Base-by-base conservation (phyloP, 768 basidiomycete genomes). In the Tylopilus subfusipes region DNA sequence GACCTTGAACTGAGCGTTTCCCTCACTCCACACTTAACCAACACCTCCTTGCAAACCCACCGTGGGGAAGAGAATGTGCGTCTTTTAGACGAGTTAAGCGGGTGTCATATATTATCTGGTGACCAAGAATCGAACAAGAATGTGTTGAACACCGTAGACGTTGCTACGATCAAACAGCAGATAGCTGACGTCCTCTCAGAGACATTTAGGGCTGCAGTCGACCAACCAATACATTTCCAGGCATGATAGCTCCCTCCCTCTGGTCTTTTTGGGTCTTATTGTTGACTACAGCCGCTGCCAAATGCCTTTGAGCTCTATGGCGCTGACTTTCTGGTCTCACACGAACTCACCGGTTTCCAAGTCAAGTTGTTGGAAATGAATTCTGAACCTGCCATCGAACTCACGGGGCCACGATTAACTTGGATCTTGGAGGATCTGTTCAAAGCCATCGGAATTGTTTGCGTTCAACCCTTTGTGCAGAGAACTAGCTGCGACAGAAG, bases 301-400 rank as follows among this genome's bases (percentile, higher is more conserved):
- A 98, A 98, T 66, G 92, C 90, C 0, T 98, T 98, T 65, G 96
- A 98, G 68, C 80, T 98, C 16, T 98, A 86, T 64, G 97, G 97
- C 0, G 80, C 90, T n/a, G 97, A 99, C 69, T 88, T 99, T 55
- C 76, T 98, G 14, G 79, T 98, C 54, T 79, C 78, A 49, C 80
- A 81, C 63, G 62, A 57, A 46, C 58, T 58, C 51, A 45, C 50
- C 7, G 63, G 68, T 9, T 80, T 83, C 52, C 78, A 82, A 56
- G 84, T 92, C 16, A 84, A 86, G 52, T 75, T 98, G 2, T 77
- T 98, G 29, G 97, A 98, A 70, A 78, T 96, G 63, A 99, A 99
- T 66, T 85, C 96, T 7, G 94, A 95, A 59, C 96, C 97, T 2
- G 97, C 97, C 42, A 96, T 98, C 54, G 91, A 94, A 63, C 80